A percentile compares a stretch with the other conserved stretches of the same genome.
Evolutionary conservation across 1,284 basidiomycete genomes (phyloP).

Genomic region (Apiotrichum mycotoxinovorans): DNA sequence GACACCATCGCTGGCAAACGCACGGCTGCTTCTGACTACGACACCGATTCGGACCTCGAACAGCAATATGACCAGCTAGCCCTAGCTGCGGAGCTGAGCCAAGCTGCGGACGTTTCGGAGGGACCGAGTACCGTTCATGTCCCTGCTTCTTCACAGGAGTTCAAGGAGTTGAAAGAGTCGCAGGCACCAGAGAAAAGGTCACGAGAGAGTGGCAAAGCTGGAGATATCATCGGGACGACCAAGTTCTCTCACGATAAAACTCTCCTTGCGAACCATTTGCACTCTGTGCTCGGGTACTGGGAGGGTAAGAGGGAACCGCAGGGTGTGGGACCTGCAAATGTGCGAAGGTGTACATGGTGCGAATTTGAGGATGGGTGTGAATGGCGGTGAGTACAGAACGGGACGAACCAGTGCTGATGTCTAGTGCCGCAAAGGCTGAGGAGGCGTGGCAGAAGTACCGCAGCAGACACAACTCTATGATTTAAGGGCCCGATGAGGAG

Average conservation of each 20-base stretch:
- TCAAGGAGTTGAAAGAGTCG: not conserved
- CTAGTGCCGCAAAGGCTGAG: not conserved
- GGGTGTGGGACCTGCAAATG: constrained; percentile 64
- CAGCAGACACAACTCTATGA: not conserved
- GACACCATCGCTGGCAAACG: not conserved
- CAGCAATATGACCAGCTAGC: constrained; percentile 48
- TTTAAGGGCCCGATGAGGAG: not conserved
- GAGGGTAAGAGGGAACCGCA: constrained; percentile 61
- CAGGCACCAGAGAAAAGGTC: not conserved
- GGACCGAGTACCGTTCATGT: not conserved
- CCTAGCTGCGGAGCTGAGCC: constrained; percentile 49
- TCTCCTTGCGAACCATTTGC: constrained; percentile 60
- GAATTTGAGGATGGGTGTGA: constrained; percentile 76
- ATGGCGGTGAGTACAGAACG: constrained; percentile 58
- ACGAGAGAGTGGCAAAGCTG: constrained; percentile 13
- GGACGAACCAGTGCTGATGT: not conserved
- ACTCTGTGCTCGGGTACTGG: constrained; percentile 68
- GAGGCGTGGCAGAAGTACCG: not conserved
- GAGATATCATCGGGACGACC: constrained; percentile 64
- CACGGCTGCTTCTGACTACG: constrained; percentile 3
- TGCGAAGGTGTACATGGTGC: constrained; percentile 70
- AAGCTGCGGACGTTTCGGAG: not conserved
- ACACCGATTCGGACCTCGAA: constrained; percentile 22
- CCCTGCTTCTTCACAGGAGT: not conserved
- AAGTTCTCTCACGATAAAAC: constrained; percentile 59